Conservation (phyloP, 2,329 filamentous ascomycete species). For the Whalleya microplaca region DNA sequence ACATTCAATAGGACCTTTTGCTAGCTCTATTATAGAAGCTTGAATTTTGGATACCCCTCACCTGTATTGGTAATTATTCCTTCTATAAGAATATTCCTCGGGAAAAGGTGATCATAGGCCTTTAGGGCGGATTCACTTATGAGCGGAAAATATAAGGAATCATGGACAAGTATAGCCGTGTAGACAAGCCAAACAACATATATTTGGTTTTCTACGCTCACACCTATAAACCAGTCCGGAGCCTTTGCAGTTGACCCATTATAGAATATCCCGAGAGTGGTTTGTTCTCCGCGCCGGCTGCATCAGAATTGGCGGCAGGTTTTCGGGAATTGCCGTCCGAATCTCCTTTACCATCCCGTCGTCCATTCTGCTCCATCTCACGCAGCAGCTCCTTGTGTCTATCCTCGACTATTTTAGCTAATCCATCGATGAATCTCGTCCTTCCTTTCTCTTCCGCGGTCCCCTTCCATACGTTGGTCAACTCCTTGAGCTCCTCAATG, state of each 20-base stretch:
- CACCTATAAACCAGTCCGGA: slow-evolving; percentile 55
- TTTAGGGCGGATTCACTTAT: no score
- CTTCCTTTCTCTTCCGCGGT: slow-evolving; percentile 92
- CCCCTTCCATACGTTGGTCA: slow-evolving; percentile 89
- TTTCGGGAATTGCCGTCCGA: slow-evolving; percentile 38
- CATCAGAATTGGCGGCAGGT: slow-evolving; percentile 38
- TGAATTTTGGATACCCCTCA: no score
- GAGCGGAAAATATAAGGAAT: no score
- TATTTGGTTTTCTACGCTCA: background rate
- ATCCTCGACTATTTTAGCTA: slow-evolving; percentile 85
- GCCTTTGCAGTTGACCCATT: slow-evolving; percentile 65
- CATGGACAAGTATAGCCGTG: no score
- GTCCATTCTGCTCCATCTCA: slow-evolving; percentile 51
- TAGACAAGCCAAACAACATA: no score
- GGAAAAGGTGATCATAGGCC: no score
- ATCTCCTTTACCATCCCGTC: slow-evolving; percentile 42
- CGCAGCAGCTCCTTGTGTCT: slow-evolving; percentile 57
- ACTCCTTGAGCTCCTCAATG: slow-evolving; percentile 75
- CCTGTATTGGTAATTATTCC: no score
- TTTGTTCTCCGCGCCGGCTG: slow-evolving; percentile 43
- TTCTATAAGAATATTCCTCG: no score
- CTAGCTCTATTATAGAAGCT: no score
- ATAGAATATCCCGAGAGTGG: slow-evolving; percentile 59
- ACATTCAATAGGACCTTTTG: no score
- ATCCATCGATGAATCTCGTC: slow-evolving; percentile 75